Evolutionary conservation across 2,329 filamentous ascomycete species (phyloP), one percentile per base, ranked within the genome.

Genomic region (Aspergillus fumigatiaffinis): DNA sequence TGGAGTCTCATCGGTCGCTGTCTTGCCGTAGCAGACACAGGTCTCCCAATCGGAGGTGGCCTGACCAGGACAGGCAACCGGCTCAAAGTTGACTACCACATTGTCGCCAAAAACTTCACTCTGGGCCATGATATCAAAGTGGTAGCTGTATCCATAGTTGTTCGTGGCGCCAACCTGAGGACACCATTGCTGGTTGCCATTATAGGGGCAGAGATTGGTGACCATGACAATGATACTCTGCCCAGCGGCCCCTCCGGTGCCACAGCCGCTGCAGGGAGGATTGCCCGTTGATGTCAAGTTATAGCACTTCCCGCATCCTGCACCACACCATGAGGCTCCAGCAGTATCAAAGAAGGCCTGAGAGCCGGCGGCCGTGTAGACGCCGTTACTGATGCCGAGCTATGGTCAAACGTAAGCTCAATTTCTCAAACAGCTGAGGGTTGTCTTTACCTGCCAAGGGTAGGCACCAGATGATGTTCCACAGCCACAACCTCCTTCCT

Each of bases 111-210:
- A 66, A 7, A 74, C 58, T 52, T 66, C 60, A 29, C 58, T 68
- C 58, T 66, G 32, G 20, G 71, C 67, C 65, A 69, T 72, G 54
- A 75, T 73, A 60, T 74, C 72, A 53, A 74, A 75, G 60, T 73
- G 71, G 53, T 73, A 73, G 49, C 59, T 61, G 59, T 68, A 75
- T 3, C 72, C 71, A 55, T 73, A 74, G 3, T 68, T 29, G 52
- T 74, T 75, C 3, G 57, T 66, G 20, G 54, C 63, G n/a, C 66
- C 69, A 7, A 65, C 59, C n/a, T 53, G 51, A 3, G 72, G 68
- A 57, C 73, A 75, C 73, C 73, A 75, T 58, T 67, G 58, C 50
- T 65, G 63, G 49, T 75, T 75, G 14, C 73, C 70, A 44, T 62
- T 64, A 56, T 72, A 64, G 0, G 73, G 73, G 55, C 73, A 75